phyloP scores from a whole-genome alignment of 495 filamentous ascomycete species.

The Astrocystis sublimbata region DNA sequence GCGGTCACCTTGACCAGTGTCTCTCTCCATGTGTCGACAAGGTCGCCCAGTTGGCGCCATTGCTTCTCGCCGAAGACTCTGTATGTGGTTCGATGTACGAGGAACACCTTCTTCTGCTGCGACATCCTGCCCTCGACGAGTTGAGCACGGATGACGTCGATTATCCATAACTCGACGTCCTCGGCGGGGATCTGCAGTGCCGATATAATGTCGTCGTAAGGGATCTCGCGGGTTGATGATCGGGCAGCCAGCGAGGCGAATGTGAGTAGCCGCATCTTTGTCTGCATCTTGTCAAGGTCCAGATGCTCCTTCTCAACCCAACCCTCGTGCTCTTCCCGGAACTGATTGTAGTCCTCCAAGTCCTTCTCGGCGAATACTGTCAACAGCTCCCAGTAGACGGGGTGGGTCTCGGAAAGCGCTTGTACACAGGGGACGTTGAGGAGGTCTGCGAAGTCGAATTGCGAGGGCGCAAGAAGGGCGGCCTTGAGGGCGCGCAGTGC shows the following conservation, averaged over 20 bases:
- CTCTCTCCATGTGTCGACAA: conserved; percentile 85
- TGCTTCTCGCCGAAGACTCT: conserved; percentile 96
- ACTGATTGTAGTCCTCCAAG: conserved; percentile 92
- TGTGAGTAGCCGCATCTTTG: conserved; percentile 94
- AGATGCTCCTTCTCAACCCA: conserved; percentile 73
- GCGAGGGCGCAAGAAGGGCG: conserved; percentile 70
- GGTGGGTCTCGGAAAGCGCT: conserved; percentile 78
- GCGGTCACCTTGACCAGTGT: conserved; percentile 72
- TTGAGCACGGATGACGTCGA: conserved; percentile 92
- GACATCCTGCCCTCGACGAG: conserved; percentile 93
- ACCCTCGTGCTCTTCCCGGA: conserved; percentile 77
- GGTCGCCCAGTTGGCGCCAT: conserved; percentile 88
- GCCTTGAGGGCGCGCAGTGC: conserved; percentile 81
- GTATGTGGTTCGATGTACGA: conserved; percentile 92
- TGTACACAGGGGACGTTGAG: conserved; percentile 83
- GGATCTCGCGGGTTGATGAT: conserved; percentile 76
- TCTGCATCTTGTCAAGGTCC: conserved; percentile 62
- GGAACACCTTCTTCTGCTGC: conserved; percentile 86
- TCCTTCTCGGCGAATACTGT: conserved; percentile 93
- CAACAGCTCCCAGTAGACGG: conserved; percentile 81
- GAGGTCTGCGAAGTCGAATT: conserved; percentile 94
- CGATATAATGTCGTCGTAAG: conserved; percentile 78
- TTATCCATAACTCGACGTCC: conserved; percentile 97
- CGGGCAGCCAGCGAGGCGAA: conserved; percentile 85
- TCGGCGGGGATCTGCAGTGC: conserved; percentile 76